A percentile compares a stretch with the other conserved stretches of the same genome.
phyloP scores from a whole-genome alignment of 441 rosid species.

The Erodium texanum region DNA sequence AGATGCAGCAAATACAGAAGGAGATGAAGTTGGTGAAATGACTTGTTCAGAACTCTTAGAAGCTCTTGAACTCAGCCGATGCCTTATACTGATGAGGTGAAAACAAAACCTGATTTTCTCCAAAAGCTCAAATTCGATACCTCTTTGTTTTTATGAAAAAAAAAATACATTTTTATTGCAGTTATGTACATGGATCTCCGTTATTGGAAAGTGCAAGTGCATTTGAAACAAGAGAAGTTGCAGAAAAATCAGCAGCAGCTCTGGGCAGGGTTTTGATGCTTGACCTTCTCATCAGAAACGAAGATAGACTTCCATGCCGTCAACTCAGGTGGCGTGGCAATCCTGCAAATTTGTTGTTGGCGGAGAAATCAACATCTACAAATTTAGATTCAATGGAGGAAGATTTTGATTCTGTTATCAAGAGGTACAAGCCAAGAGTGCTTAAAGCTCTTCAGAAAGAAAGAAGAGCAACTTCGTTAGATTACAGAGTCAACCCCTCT shows the following conservation, averaged over 20 bases:
- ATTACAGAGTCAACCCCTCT: conserved; percentile 45
- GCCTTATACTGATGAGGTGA: conserved; percentile 96
- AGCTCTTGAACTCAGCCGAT: conserved; percentile 97
- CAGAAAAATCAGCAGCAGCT: conserved; percentile 78
- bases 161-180: conserved; percentile 23
- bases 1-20: conserved; percentile 56
- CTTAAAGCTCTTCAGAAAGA: conserved; percentile 77
- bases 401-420: conserved; percentile 70
- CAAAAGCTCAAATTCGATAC: not conserved
- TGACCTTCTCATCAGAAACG: conserved; percentile 96
- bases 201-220: conserved; percentile 71
- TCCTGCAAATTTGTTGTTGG: conserved; percentile 78
- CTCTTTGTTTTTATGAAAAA: conserved; percentile 10
- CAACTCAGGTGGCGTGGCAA: conserved; percentile 98
- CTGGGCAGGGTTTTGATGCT: conserved; percentile 83
- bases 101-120: conserved; percentile 10
- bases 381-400: conserved; percentile 49
- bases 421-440: conserved; percentile 67
- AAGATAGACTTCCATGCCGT: conserved; percentile 93
- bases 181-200: conserved; percentile 97
- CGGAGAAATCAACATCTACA: conserved; percentile 53
- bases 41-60: conserved; percentile 95
- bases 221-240: conserved; percentile 56
- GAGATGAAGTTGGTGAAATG: conserved; percentile 84
- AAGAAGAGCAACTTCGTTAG: conserved; percentile 75